Evolutionary conservation across 306 rosid genomes (phyloP).

Genomic region (Cajanus cajan): DNA sequence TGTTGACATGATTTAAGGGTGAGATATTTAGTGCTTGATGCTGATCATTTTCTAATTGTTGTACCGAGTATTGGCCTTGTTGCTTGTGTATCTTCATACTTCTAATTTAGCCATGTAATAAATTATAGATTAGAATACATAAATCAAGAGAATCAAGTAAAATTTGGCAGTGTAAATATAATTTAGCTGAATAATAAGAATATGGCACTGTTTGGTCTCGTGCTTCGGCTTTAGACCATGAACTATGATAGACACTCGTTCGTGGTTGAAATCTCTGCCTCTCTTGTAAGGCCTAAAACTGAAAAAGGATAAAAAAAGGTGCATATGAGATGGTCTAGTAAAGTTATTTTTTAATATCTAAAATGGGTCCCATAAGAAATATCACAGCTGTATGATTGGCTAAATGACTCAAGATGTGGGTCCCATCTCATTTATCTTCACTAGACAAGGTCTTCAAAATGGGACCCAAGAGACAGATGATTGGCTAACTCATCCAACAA

Average conservation of each 20-base stretch:
- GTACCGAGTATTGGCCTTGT: not conserved
- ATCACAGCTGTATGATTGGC: conserved; percentile 23
- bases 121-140: not conserved
- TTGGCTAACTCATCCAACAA: conserved; percentile 24
- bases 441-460: conserved; percentile 1
- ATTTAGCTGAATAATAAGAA: not conserved
- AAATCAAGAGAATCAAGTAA: not conserved
- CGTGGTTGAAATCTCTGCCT: conserved; percentile 11
- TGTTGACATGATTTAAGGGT: not conserved
- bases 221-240: conserved; percentile 17
- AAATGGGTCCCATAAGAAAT: conserved; percentile 28
- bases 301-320: conserved; percentile 19
- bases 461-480: conserved; percentile 14
- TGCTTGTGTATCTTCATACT: not conserved
- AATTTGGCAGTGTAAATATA: not conserved
- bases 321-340: conserved; percentile 22
- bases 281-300: conserved; percentile 13
- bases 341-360: not conserved
- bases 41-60: not conserved
- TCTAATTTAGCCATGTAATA: not conserved
- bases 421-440: conserved; percentile 1
- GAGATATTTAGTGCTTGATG: not conserved
- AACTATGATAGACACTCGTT: too few species aligned
- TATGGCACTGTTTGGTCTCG: conserved; percentile 7
- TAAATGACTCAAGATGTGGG: conserved; percentile 10